Conservation (phyloP, 768 basidiomycete species). For the Pleurotus platypus region DNA sequence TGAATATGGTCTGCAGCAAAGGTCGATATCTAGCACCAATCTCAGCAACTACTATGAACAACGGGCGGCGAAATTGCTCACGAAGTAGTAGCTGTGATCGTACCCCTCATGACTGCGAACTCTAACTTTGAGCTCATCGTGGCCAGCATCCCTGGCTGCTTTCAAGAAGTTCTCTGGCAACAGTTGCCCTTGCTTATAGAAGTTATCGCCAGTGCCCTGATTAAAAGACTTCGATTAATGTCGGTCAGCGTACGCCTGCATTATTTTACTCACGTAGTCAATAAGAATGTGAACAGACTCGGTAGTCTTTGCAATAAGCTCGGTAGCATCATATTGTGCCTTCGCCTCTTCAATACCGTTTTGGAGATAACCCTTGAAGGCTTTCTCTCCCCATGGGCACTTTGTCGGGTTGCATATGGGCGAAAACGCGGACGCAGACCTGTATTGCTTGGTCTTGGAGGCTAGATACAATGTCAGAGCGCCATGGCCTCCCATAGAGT, state of each 20-base stretch:
- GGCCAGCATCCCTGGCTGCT: constrained; percentile 70
- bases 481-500: constrained; percentile 98
- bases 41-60: not conserved
- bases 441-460: constrained; percentile 67
- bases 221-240: not conserved
- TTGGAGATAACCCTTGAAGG: constrained; percentile 80
- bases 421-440: constrained; percentile 86
- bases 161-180: constrained; percentile 86
- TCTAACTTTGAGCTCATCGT: constrained; percentile 70
- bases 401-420: constrained; percentile 84
- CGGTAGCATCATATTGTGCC: constrained; percentile 77
- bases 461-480: constrained; percentile 85
- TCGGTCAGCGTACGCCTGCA: not conserved
- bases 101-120: constrained; percentile 82
- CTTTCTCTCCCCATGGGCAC: constrained; percentile 90
- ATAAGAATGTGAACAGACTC: constrained; percentile 76
- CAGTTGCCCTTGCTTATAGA: constrained; percentile 83
- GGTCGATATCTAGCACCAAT: constrained; percentile 69
- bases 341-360: constrained; percentile 77
- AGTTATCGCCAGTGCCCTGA: constrained; percentile 79
- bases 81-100: constrained; percentile 90
- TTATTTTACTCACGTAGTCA: constrained; percentile 66
- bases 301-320: constrained; percentile 62
- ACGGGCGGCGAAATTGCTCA: constrained; percentile 18
- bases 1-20: constrained; percentile 88